phyloP scores from a whole-genome alignment of 1,139 yeast genomes.

The Zygosaccharomyces pseudobailii region DNA sequence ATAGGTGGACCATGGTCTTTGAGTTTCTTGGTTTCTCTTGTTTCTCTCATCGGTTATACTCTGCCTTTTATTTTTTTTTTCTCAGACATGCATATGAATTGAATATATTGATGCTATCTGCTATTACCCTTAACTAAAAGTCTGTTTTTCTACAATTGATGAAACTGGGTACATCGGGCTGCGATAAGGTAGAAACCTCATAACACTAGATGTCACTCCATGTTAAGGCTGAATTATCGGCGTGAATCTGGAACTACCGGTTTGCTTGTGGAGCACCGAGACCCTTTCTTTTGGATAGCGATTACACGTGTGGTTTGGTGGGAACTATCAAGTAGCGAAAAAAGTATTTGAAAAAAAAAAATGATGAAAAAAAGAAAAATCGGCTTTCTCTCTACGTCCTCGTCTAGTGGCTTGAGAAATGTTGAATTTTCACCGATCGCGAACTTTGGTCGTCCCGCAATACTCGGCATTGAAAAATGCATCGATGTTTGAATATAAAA shows the following conservation, averaged over 20 bases:
- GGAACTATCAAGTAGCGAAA: not conserved
- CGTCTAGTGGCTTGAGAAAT: conserved; percentile 1
- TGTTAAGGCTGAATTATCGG: not conserved
- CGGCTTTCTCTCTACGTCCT: not conserved
- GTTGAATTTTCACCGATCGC: conserved; percentile 2
- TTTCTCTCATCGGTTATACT: not conserved
- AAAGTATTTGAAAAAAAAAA: not conserved
- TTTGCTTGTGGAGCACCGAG: not conserved
- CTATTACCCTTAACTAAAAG: not conserved
- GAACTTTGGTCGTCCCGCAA: not conserved
- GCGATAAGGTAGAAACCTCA: not conserved
- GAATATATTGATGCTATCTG: no score
- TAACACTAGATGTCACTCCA: not conserved
- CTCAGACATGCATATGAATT: not conserved
- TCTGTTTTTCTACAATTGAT: not conserved
- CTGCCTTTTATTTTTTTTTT: not conserved
- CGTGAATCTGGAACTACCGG: not conserved
- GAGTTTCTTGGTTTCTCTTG: not conserved
- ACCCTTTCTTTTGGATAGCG: not conserved
- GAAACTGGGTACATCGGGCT: not conserved
- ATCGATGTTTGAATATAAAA: not conserved
- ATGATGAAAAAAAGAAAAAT: not conserved
- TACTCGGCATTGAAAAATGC: not conserved
- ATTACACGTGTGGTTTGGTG: not conserved
- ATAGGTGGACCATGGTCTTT: not conserved